Evolutionary conservation across 2,329 filamentous ascomycete genomes (phyloP).

Genomic region (Nannizzia gypsea): DNA sequence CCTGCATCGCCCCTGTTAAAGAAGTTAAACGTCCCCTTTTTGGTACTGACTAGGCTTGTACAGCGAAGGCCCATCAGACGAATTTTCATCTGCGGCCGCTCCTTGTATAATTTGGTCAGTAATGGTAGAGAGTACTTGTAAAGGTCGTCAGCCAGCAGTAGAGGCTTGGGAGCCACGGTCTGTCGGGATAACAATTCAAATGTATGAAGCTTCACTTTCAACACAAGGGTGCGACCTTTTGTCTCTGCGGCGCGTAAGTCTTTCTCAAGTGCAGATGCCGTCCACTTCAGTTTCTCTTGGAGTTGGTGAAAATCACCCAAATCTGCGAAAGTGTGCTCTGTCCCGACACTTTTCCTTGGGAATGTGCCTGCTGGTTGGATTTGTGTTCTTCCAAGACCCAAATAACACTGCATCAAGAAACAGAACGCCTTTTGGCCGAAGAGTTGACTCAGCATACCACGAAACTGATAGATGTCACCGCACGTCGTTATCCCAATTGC

Average conservation of each 20-base stretch:
- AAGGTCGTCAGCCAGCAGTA: constrained; percentile 65
- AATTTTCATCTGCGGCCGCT: constrained; percentile 65
- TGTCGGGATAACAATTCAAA: constrained; percentile 87
- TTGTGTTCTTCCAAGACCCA: constrained; percentile 74
- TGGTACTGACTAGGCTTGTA: constrained; percentile 75
- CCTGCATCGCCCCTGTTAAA: constrained; percentile 54
- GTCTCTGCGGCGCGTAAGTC: constrained; percentile 69
- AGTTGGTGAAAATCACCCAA: constrained; percentile 57
- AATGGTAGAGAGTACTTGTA: constrained; percentile 75
- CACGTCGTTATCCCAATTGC: constrained; percentile 81
- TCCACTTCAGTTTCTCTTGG: constrained; percentile 64
- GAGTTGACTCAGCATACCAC: constrained; percentile 60
- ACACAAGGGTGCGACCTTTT: constrained; percentile 78
- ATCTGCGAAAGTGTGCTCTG: constrained; percentile 81
- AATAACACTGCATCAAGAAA: constrained; percentile 71
- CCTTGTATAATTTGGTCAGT: constrained; percentile 69
- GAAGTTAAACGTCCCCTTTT: constrained; percentile 66
- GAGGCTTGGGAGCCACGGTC: constrained; percentile 57
- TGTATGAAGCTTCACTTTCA: constrained; percentile 90
- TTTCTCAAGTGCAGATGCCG: constrained; percentile 74
- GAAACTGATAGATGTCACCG: constrained; percentile 69
- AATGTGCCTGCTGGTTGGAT: constrained; percentile 81
- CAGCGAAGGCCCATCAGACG: constrained; percentile 81
- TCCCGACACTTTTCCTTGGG: constrained; percentile 86
- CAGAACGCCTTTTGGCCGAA: constrained; percentile 88